These are phyloP conservation scores for Exophiala bonariae DNA, from an alignment of 2,329 filamentous ascomycete species.

Conservation along the genomic window DNA sequence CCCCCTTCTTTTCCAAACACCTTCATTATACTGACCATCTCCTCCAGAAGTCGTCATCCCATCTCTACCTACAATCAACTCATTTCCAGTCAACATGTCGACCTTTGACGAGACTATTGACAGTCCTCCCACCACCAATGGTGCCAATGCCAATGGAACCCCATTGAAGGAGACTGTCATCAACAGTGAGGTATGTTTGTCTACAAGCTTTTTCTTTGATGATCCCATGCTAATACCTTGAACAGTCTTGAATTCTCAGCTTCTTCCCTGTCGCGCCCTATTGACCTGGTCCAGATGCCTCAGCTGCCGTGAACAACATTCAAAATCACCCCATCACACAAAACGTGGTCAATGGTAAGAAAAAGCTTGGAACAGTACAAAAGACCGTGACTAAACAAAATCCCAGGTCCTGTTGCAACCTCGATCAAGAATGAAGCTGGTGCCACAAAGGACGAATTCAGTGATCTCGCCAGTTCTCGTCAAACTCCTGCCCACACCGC, in stretches of 20 bases:
- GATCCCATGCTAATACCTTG: slow-evolving; percentile 3
- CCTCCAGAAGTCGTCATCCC: no score
- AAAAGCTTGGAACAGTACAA: neutral
- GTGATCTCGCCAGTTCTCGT: slow-evolving; percentile 56
- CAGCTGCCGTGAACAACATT: slow-evolving; percentile 48
- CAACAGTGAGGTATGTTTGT: slow-evolving; percentile 25
- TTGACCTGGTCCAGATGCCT: slow-evolving; percentile 42
- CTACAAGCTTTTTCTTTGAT: no score
- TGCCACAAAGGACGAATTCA: slow-evolving; percentile 59
- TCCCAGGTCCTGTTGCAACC: slow-evolving; percentile 56
- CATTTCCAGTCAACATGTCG: slow-evolving; percentile 14
- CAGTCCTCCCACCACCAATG: slow-evolving; percentile 15
- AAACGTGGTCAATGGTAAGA: slow-evolving; percentile 34
- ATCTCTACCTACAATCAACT: no score
- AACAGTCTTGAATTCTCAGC: slow-evolving; percentile 1
- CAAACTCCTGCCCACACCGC: slow-evolving; percentile 55
- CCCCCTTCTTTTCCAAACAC: no score
- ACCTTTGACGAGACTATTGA: slow-evolving; percentile 1
- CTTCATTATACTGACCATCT: no score
- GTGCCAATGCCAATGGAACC: neutral
- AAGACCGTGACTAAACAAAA: slow-evolving; percentile 2
- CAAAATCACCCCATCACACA: slow-evolving; percentile 52
- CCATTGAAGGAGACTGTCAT: slow-evolving; percentile 18
- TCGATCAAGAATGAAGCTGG: slow-evolving; percentile 57
- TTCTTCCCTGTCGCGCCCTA: neutral